Base-by-base conservation (phyloP, 2,329 filamentous ascomycete species). In the Ceratocystis cubensis region DNA sequence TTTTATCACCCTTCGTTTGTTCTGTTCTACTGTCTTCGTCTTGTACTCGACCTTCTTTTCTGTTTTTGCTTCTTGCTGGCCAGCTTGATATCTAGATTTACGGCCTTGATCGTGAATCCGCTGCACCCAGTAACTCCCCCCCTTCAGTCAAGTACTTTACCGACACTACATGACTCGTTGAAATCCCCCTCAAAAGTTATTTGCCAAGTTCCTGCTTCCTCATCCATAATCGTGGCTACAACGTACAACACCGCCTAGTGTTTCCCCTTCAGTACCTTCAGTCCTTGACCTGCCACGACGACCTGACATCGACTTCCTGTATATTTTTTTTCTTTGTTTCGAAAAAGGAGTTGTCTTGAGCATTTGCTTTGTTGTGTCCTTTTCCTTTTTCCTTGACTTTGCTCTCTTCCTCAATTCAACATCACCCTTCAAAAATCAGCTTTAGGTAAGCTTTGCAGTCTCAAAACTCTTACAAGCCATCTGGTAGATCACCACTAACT, bases 11-110 rank as follows among this genome's bases (percentile, higher is more conserved):
- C 41, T 53, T 64, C 30, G 22, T 50, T 50, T 30, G n/a, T 3
- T 64, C 45, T n/a, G 45, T 33, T 50, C 25, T 64, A 25, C 25
- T 28, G 41, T 63, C 50, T 62, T 45, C 61, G 45, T 44, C 62
- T 64, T 45, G 30, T 61, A 46, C 33, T 56, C 28, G 30, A 61
- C 44, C 64, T 65, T 65, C 50, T 45, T 37, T 62, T 62, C 17
- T 28, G 22, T 57, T 53, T 62, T 28, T 50, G 22, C 44, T 57
- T 20, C 25, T 66, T 53, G 10, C 30, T 56, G 61, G 46, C 46
- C 59, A 66, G 65, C 65, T 66, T 66, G 65, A 66, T 63, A 63
- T 66, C 57, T 65, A 22, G 65, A 66, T 66, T 66, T 37, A 56
- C 61, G 46, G 22, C 59, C 17, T 41, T 7, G 64, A 65, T 53